Evolutionary conservation across 768 basidiomycete species (phyloP).

Genomic region (Artomyces pyxidatus): DNA sequence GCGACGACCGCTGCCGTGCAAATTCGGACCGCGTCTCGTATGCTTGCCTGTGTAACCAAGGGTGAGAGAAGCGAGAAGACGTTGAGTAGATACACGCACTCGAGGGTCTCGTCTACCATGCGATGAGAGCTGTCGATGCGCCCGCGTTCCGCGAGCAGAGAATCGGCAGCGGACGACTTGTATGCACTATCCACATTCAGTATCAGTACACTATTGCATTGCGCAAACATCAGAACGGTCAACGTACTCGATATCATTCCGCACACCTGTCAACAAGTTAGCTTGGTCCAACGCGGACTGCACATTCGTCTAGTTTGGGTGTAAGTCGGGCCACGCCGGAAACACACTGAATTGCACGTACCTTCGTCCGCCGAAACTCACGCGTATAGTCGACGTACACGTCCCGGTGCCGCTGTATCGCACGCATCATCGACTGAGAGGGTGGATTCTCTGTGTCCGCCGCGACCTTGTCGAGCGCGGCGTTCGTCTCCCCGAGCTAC

Average conservation of each 20-base stretch:
- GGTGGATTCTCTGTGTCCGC: constrained; percentile 60
- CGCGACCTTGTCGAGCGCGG: constrained; percentile 62
- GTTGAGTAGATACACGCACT: constrained; percentile 40
- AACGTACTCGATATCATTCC: constrained; percentile 91
- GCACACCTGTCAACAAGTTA: constrained; percentile 81
- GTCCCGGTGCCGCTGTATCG: constrained; percentile 86
- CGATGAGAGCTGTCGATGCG: constrained; percentile 88
- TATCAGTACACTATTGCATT: not conserved
- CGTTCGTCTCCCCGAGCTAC: constrained; percentile 83
- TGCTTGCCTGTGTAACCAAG: constrained; percentile 62
- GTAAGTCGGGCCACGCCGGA: not conserved
- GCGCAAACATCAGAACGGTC: not conserved
- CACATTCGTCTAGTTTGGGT: constrained; percentile 52
- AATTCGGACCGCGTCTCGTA: constrained; percentile 96
- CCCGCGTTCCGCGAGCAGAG: constrained; percentile 79
- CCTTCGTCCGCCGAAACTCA: constrained; percentile 85
- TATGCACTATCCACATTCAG: constrained; percentile 53
- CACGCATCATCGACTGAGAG: constrained; percentile 78
- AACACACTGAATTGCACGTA: constrained; percentile 20
- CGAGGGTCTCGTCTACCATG: constrained; percentile 89
- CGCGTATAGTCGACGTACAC: constrained; percentile 81
- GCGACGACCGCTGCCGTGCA: constrained; percentile 63
- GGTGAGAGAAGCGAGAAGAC: constrained; percentile 3
- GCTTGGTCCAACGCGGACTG: constrained; percentile 79
- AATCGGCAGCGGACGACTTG: constrained; percentile 82